These are phyloP conservation scores for Biancaea sappan DNA, from an alignment of 306 rosid genomes.

Conservation along the genomic window DNA sequence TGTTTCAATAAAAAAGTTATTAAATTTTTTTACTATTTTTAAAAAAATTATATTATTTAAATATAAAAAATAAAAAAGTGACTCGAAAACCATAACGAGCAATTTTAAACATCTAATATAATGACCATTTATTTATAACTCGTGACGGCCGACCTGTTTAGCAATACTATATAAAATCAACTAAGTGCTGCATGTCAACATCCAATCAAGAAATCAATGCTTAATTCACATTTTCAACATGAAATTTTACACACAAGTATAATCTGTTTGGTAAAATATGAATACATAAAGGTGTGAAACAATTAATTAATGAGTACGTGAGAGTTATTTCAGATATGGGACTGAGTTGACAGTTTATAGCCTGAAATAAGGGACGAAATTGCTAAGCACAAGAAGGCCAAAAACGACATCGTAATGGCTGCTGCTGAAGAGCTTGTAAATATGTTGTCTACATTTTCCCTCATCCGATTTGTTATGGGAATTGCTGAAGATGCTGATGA, in stretches of 20 bases:
- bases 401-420: slow-evolving; percentile 59
- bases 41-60: too few relatives aligned
- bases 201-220: too few relatives aligned
- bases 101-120: too few relatives aligned
- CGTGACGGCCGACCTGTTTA: too few relatives aligned
- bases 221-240: neutral
- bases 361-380: slow-evolving; percentile 57
- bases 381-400: slow-evolving; percentile 56
- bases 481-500: slow-evolving; percentile 67
- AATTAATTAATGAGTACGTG: neutral
- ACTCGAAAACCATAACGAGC: too few relatives aligned
- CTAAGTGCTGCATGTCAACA: too few relatives aligned
- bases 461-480: slow-evolving; percentile 57
- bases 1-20: too few relatives aligned
- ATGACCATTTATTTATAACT: too few relatives aligned
- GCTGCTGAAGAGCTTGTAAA: slow-evolving; percentile 61
- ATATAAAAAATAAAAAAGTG: too few relatives aligned
- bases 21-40: too few relatives aligned
- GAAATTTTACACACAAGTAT: slow-evolving; percentile 12
- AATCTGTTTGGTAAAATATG: neutral
- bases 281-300: slow-evolving; percentile 18
- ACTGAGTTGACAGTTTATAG: slow-evolving; percentile 49
- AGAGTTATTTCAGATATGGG: slow-evolving; percentile 39
- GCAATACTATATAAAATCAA: too few relatives aligned
- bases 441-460: slow-evolving; percentile 45